Evolutionary conservation across 179 eudicot species (phyloP).

Genomic region (Silene coronaria): DNA sequence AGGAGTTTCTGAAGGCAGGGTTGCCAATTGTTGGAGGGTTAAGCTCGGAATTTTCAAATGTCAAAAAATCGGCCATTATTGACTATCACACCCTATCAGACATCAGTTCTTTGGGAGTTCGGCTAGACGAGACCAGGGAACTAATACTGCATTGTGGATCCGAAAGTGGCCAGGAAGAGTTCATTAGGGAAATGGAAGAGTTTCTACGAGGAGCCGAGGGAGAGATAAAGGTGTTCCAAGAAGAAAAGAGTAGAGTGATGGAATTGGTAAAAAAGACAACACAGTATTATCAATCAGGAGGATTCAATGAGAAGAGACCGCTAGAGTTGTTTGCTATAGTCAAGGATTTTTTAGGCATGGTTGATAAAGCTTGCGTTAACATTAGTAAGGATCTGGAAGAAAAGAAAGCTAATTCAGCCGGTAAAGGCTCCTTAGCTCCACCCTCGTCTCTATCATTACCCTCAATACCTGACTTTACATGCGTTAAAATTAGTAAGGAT

Average conservation of each 20-base stretch:
- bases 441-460: constrained; percentile 29
- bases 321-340: constrained; percentile 69
- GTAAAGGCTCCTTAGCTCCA: constrained; percentile 18
- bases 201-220: constrained; percentile 55
- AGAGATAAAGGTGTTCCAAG: constrained; percentile 46
- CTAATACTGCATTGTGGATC: constrained; percentile 37
- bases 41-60: constrained; percentile 55
- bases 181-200: constrained; percentile 43
- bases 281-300: constrained; percentile 73
- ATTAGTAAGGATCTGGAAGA: constrained; percentile 46
- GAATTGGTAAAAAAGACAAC: constrained; percentile 62
- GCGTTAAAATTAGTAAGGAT: too few relatives aligned
- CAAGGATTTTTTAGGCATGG: constrained; percentile 65
- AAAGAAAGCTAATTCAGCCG: constrained; percentile 35
- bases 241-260: constrained; percentile 61
- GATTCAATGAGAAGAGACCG: constrained; percentile 47
- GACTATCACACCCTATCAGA: constrained; percentile 42
- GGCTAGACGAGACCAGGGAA: constrained; percentile 35
- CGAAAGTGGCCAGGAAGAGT: constrained; percentile 35
- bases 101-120: constrained; percentile 31
- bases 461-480: constrained; percentile 28
- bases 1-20: constrained; percentile 66
- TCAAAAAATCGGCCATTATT: constrained; percentile 62
- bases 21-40: constrained; percentile 72
- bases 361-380: constrained; percentile 70